Conservation (phyloP, 208 protist genomes). For the Trypanosomatidae sp. region DNA sequence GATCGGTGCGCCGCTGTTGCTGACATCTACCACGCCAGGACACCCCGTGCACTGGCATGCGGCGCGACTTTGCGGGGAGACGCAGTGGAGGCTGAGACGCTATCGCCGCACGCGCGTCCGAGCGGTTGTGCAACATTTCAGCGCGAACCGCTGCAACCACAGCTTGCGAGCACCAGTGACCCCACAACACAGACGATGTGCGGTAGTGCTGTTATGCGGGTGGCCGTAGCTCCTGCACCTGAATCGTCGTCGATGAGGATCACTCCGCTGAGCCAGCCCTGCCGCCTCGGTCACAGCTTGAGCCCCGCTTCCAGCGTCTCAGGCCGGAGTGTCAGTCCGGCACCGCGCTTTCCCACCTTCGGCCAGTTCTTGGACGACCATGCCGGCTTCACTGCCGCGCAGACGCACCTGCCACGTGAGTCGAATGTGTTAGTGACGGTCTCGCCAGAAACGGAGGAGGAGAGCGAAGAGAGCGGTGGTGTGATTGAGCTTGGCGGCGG, state of each 20-base stretch:
- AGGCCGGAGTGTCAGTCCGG: constrained; percentile 48
- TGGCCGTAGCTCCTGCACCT: neutral
- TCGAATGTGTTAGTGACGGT: constrained; percentile 39
- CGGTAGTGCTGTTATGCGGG: neutral
- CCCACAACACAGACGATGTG: neutral
- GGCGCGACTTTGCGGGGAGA: neutral
- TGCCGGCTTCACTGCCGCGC: constrained; percentile 15
- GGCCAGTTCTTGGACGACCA: constrained; percentile 74
- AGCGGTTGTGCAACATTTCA: constrained; percentile 20
- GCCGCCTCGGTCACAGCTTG: constrained; percentile 13
- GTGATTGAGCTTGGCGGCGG: constrained; percentile 22
- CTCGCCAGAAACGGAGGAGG: constrained; percentile 35
- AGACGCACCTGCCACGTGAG: constrained; percentile 19
- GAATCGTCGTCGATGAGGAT: neutral
- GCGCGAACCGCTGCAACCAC: constrained; percentile 13
- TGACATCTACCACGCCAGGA: constrained; percentile 19
- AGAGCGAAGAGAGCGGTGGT: neutral
- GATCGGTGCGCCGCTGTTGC: constrained; percentile 25
- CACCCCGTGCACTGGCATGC: neutral
- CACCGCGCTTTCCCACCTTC: constrained; percentile 82
- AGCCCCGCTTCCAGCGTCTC: constrained; percentile 27
- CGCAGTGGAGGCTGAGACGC: neutral
- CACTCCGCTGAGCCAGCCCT: neutral
- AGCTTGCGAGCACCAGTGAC: neutral
- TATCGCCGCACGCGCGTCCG: constrained; percentile 14